Evolutionary conservation across 495 filamentous ascomycete genomes (phyloP).

Genomic region (Pyrenopolyporus hunteri): DNA sequence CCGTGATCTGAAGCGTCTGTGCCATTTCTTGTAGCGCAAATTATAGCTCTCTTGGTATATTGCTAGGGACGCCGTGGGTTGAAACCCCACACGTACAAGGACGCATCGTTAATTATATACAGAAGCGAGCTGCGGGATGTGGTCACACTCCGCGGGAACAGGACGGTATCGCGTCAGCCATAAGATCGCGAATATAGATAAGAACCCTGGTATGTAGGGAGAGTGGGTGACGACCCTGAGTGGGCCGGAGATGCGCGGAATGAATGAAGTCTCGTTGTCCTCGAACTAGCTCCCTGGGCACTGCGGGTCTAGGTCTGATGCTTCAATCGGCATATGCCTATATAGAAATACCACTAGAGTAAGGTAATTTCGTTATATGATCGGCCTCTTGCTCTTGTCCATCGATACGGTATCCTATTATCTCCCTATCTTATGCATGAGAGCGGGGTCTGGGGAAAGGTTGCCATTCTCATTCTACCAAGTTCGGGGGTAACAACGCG

Average conservation of each 20-base stretch:
- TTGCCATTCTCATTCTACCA: slow-evolving; percentile 1
- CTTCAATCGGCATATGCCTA: no score
- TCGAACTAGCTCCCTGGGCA: no score
- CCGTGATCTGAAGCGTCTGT: slow-evolving; percentile 13
- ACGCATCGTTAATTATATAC: slow-evolving; percentile 10
- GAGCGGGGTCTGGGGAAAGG: slow-evolving; percentile 22
- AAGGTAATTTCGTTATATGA: no score
- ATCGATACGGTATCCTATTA: no score
- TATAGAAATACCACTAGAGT: no score
- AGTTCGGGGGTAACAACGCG: no score
- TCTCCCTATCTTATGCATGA: slow-evolving; percentile 6
- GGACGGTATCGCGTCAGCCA: not conserved
- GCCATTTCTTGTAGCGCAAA: slow-evolving; percentile 17
- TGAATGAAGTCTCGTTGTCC: no score
- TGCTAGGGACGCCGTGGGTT: not conserved
- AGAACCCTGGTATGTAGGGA: not conserved
- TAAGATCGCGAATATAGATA: slow-evolving; percentile 18
- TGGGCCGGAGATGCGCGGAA: no score
- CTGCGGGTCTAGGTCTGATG: no score
- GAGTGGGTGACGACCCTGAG: slow-evolving; percentile 1
- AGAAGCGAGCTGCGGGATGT: not conserved
- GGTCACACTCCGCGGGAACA: not conserved
- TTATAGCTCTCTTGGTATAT: not conserved
- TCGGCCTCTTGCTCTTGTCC: no score
- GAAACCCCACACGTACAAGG: not conserved